phyloP scores from a whole-genome alignment of 192 early-diverging fungal species.

The Coemansia sp. region DNA sequence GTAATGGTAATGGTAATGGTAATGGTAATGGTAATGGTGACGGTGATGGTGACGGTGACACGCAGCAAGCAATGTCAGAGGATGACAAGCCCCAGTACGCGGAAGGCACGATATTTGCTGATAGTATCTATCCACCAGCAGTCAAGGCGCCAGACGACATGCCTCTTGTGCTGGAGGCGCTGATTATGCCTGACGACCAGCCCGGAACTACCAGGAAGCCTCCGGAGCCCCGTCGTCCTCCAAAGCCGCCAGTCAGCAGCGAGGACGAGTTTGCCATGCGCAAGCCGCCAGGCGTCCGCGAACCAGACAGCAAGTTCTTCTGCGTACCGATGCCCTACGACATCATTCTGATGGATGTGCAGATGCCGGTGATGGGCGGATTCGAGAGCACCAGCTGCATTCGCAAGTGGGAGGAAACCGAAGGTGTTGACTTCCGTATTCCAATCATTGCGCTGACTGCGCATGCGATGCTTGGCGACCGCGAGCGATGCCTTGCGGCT shows the following conservation, averaged over 20 bases:
- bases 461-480: slow-evolving; percentile 88
- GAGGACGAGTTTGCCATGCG: slow-evolving; percentile 24
- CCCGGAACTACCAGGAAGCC: slow-evolving; percentile 8
- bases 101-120: slow-evolving; percentile 50
- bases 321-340: slow-evolving; percentile 56
- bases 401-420: slow-evolving; percentile 65
- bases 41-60: not conserved
- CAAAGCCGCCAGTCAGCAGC: slow-evolving; percentile 1
- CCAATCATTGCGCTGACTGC: slow-evolving; percentile 87
- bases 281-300: slow-evolving; percentile 52
- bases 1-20: not conserved
- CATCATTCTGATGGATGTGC: slow-evolving; percentile 84
- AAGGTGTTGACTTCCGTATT: slow-evolving; percentile 59
- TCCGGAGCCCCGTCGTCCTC: not conserved
- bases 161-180: slow-evolving; percentile 35
- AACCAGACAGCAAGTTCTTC: slow-evolving; percentile 57
- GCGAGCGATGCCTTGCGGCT: slow-evolving; percentile 78
- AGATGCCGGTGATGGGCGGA: slow-evolving; percentile 90
- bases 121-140: slow-evolving; percentile 49
- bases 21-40: not conserved
- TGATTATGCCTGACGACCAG: slow-evolving; percentile 14
- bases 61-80: not conserved
- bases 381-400: slow-evolving; percentile 84
- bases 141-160: slow-evolving; percentile 41
- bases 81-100: slow-evolving; percentile 17